These are phyloP conservation scores for Lotus japonicus DNA, from an alignment of 306 rosid genomes.

Conservation along the genomic window DNA sequence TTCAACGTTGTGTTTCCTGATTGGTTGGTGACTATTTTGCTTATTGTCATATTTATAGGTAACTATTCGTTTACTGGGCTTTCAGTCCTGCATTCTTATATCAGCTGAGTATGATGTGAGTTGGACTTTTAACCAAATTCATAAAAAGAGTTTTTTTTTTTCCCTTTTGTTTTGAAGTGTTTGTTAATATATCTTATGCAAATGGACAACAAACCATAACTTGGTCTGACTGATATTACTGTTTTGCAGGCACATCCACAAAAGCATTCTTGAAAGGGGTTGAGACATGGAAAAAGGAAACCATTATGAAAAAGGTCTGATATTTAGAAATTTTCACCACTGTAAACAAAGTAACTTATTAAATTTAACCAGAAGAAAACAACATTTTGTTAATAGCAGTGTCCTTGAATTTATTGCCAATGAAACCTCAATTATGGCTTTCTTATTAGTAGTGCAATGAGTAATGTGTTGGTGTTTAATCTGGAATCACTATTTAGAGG, in stretches of 20 bases:
- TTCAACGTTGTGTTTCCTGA: conserved; percentile 84
- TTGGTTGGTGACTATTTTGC: conserved; percentile 93
- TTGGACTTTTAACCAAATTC: too few relatives aligned
- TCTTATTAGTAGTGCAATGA: not conserved
- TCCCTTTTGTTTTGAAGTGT: too few relatives aligned
- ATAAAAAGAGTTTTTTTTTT: too few relatives aligned
- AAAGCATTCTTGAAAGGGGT: conserved; percentile 84
- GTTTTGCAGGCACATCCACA: conserved; percentile 61
- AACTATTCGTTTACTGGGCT: not conserved
- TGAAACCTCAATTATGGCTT: not conserved
- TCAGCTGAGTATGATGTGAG: too few relatives aligned
- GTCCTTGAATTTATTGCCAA: not conserved
- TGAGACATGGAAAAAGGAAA: conserved; percentile 91
- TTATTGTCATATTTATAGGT: conserved; percentile 74
- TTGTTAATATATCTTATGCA: too few relatives aligned
- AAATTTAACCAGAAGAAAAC: not conserved
- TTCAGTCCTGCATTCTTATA: not conserved
- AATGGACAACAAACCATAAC: too few relatives aligned
- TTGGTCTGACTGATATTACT: not conserved
- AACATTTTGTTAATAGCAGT: not conserved
- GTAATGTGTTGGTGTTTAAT: not conserved
- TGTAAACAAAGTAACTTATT: not conserved
- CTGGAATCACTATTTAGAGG: not conserved
- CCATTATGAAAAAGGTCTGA: conserved; percentile 62
- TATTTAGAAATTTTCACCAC: not conserved